A percentile compares a stretch with the other conserved stretches of the same genome.
Conservation (phyloP, 225 moss, liverwort and hornwort species). For the Polytrichum formosum region DNA sequence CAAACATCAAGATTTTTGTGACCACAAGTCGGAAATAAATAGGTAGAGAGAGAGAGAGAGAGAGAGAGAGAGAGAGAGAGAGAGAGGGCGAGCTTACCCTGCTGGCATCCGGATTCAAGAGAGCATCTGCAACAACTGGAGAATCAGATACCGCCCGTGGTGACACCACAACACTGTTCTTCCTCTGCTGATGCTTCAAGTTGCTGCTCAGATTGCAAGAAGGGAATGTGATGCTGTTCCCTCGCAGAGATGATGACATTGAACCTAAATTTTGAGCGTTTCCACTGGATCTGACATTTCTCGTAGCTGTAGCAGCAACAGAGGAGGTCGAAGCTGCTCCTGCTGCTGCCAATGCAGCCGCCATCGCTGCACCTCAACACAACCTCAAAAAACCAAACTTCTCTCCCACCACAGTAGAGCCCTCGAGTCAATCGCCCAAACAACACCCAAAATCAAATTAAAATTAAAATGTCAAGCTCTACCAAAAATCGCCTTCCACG, state of each 20-base stretch:
- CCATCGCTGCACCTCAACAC: constrained; percentile 14
- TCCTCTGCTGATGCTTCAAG: background rate
- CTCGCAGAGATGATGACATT: constrained; percentile 2
- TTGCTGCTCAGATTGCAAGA: constrained; percentile 4
- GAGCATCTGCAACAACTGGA: constrained; percentile 9
- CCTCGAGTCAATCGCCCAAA: too few species aligned
- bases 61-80: background rate
- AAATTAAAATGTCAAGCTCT: too few species aligned
- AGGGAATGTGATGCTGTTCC: background rate
- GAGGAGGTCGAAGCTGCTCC: constrained; percentile 9
- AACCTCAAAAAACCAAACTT: too few species aligned
- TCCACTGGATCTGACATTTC: constrained; percentile 1
- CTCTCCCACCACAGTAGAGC: too few species aligned
- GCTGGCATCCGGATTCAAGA: constrained; percentile 10
- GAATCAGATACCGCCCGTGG: constrained; percentile 15
- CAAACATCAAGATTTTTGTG: background rate
- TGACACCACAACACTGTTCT: constrained; percentile 5
- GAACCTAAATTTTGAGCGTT: constrained; percentile 9
- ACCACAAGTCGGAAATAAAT: background rate
- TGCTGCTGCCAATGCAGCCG: constrained; percentile 14
- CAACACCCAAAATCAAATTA: too few species aligned
- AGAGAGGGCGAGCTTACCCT: constrained; percentile 14
- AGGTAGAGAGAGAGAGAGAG: background rate
- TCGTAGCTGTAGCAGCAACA: background rate
- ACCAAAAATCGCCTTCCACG: too few species aligned